Percentiles rank a stretch among this genome's conserved stretches.
phyloP scores from a whole-genome alignment of 2,329 filamentous ascomycete species.

The Capronia epimyces region DNA sequence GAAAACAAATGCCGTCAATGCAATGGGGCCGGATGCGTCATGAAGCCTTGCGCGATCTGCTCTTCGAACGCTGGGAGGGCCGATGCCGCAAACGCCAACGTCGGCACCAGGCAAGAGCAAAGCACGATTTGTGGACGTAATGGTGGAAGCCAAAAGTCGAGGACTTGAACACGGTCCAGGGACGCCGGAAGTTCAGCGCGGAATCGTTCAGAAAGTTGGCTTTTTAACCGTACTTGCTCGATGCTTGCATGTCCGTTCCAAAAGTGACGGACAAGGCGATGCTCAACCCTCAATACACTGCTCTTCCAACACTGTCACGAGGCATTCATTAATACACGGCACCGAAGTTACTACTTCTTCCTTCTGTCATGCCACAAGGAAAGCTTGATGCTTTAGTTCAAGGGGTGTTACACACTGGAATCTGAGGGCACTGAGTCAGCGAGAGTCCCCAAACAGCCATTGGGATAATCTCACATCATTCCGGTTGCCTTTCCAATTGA shows the following conservation, averaged over 20 bases:
- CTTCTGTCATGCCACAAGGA: background rate
- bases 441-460: background rate
- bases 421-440: background rate
- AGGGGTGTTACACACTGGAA: background rate
- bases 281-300: background rate
- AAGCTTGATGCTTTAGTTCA: background rate
- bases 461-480: background rate
- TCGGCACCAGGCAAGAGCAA: background rate
- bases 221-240: background rate
- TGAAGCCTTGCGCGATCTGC: constrained; percentile 1
- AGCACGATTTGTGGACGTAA: background rate
- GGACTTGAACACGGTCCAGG: constrained; percentile 1
- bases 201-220: background rate
- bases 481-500: background rate
- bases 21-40: constrained; percentile 2
- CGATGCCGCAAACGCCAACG: background rate
- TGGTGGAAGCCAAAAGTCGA: constrained; percentile 2
- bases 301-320: background rate
- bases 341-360: background rate
- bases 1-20: background rate
- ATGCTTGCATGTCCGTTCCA: background rate
- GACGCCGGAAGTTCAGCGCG: background rate
- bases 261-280: background rate
- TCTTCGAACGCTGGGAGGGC: background rate
- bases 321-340: too few relatives aligned